Percentiles rank a stretch among this genome's conserved stretches.
Conservation (phyloP, 1,284 basidiomycete genomes). For the Termitomyces sp. region DNA sequence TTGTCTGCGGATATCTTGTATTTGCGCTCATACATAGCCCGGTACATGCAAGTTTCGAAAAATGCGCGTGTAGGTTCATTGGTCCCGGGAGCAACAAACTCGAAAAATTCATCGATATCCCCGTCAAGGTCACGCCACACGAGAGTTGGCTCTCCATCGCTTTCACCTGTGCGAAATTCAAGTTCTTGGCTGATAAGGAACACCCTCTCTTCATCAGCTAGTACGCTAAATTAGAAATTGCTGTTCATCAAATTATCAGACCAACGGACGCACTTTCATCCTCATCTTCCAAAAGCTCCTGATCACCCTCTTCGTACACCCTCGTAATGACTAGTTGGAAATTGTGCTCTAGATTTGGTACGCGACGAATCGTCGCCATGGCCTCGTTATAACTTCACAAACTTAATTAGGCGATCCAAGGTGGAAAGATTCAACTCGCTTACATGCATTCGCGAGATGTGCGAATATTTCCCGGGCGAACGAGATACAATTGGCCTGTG, state of each 20-base stretch:
- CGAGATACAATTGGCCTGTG: slow-evolving; percentile 84
- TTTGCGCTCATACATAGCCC: slow-evolving; percentile 93
- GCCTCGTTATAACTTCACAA: slow-evolving; percentile 85
- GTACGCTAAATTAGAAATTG: background rate
- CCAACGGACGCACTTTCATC: slow-evolving; percentile 74
- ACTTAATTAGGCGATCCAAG: slow-evolving; percentile 6
- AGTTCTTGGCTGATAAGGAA: slow-evolving; percentile 90
- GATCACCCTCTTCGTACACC: slow-evolving; percentile 94
- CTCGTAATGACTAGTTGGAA: slow-evolving; percentile 96
- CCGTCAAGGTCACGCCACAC: slow-evolving; percentile 88
- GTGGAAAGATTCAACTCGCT: slow-evolving; percentile 28
- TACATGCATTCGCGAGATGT: slow-evolving; percentile 97
- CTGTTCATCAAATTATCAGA: background rate
- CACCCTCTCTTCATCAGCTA: slow-evolving; percentile 87
- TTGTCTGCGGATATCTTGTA: slow-evolving; percentile 69
- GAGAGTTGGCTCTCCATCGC: slow-evolving; percentile 80
- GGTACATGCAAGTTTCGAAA: slow-evolving; percentile 91
- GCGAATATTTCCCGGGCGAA: slow-evolving; percentile 86
- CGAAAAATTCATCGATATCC: slow-evolving; percentile 75
- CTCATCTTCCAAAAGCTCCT: slow-evolving; percentile 90
- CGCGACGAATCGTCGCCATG: slow-evolving; percentile 89
- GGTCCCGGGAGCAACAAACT: slow-evolving; percentile 76
- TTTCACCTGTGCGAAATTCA: slow-evolving; percentile 72
- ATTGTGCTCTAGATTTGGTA: slow-evolving; percentile 77
- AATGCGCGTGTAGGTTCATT: slow-evolving; percentile 81